Evolutionary conservation across 441 rosid species (phyloP).

Genomic region (Mallotus repandus): DNA sequence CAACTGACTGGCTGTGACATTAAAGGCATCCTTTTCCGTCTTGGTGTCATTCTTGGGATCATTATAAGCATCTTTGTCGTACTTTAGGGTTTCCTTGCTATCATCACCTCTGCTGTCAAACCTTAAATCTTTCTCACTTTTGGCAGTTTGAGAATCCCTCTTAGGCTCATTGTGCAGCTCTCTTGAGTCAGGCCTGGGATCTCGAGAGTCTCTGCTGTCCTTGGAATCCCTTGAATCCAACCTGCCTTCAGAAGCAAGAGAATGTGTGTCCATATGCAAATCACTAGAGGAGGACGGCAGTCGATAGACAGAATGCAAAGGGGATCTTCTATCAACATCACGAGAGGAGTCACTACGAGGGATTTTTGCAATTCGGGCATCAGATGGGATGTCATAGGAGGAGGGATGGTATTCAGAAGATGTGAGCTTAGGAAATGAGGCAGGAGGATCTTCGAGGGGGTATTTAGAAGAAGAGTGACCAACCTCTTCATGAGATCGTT

Average conservation of each 20-base stretch:
- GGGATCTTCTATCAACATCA: constrained; percentile 82
- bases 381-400: constrained; percentile 55
- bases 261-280: constrained; percentile 56
- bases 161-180: constrained; percentile 56
- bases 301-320: constrained; percentile 60
- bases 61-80: constrained; percentile 49
- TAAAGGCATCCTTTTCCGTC: constrained; percentile 68
- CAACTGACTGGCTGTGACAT: constrained; percentile 44
- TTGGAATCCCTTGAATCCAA: constrained; percentile 64
- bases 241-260: constrained; percentile 45
- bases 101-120: constrained; percentile 66
- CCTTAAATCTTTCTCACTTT: constrained; percentile 68
- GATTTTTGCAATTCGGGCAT: constrained; percentile 59
- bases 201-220: constrained; percentile 59
- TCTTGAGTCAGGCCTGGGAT: constrained; percentile 54
- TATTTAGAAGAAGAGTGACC: constrained; percentile 68
- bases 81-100: constrained; percentile 44
- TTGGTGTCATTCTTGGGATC: constrained; percentile 64
- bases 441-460: constrained; percentile 64
- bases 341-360: constrained; percentile 64
- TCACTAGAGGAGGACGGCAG: constrained; percentile 58
- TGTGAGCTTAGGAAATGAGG: constrained; percentile 60
- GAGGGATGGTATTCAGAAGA: constrained; percentile 49
- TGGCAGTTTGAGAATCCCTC: constrained; percentile 67
- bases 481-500: constrained; percentile 84